phyloP scores from a whole-genome alignment of 495 filamentous ascomycete genomes.

The Aspergillus asperescens region DNA sequence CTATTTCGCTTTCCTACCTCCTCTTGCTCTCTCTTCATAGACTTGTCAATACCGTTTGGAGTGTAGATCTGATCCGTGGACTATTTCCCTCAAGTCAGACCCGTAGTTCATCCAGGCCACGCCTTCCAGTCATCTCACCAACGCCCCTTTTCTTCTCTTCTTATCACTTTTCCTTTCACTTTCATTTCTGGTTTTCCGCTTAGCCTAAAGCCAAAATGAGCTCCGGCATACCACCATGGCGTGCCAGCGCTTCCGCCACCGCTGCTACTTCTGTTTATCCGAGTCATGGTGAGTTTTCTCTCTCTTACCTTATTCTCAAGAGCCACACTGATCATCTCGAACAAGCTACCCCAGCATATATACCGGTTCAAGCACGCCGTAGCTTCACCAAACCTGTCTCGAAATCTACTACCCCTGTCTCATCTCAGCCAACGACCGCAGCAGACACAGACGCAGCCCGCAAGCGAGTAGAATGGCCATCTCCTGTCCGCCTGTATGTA shows the following conservation, averaged over 20 bases:
- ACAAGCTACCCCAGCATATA: constrained; percentile 46
- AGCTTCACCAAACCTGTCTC: constrained; percentile 32
- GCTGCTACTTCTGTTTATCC: constrained; percentile 24
- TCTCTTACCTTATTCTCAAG: not conserved
- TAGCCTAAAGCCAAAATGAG: constrained; percentile 29
- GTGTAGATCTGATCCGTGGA: constrained; percentile 8
- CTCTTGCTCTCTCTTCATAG: not conserved
- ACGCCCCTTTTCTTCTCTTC: not conserved
- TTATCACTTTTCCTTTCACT: constrained; percentile 7
- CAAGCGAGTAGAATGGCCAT: constrained; percentile 62
- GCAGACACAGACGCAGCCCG: constrained; percentile 17
- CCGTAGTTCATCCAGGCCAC: constrained; percentile 3
- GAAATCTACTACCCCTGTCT: constrained; percentile 19
- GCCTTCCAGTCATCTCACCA: not conserved
- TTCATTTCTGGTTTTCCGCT: not conserved
- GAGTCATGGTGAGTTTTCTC: constrained; percentile 31
- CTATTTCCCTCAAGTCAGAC: constrained; percentile 3
- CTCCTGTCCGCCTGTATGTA: constrained; percentile 73
- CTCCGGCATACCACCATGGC: constrained; percentile 42
- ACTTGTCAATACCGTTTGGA: not conserved
- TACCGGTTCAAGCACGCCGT: constrained; percentile 48
- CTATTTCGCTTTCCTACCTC: not conserved
- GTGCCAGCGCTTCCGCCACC: constrained; percentile 32
- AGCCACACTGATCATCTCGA: not conserved
- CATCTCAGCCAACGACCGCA: constrained; percentile 18